Evolutionary conservation across 768 basidiomycete species (phyloP).

Genomic region (Exsudoporus frostii): DNA sequence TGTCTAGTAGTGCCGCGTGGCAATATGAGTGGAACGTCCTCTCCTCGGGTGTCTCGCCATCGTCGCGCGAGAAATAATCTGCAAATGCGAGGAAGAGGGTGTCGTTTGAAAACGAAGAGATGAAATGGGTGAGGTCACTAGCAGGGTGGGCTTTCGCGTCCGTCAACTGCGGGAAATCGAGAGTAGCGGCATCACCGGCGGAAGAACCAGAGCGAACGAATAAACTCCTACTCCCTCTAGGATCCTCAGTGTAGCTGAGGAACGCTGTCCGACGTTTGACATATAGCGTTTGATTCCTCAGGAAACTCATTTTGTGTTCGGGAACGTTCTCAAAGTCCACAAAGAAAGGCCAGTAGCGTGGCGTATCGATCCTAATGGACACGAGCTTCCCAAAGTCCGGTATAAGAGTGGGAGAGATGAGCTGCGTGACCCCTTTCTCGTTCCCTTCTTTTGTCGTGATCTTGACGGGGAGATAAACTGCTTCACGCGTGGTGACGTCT

Average conservation of each 20-base stretch:
- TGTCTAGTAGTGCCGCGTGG: conserved; percentile 76
- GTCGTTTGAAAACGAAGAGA: conserved; percentile 84
- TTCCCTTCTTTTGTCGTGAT: conserved; percentile 71
- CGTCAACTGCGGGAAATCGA: conserved; percentile 80
- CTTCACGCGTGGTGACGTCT: conserved; percentile 88
- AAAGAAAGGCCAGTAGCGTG: conserved; percentile 92
- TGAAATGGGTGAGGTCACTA: conserved; percentile 78
- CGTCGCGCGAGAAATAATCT: conserved; percentile 67
- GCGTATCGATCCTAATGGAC: conserved; percentile 87
- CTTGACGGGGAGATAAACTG: conserved; percentile 91
- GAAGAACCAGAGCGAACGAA: conserved; percentile 87
- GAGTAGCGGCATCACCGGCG: conserved; percentile 75
- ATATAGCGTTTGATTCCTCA: conserved; percentile 78
- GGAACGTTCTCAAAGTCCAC: conserved; percentile 71
- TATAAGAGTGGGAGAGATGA: conserved; percentile 91
- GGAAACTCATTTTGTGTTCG: conserved; percentile 63
- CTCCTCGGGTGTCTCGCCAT: conserved; percentile 57
- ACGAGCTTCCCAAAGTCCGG: conserved; percentile 81
- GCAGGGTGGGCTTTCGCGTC: conserved; percentile 65
- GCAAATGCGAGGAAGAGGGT: conserved; percentile 77
- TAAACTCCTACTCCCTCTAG: conserved; percentile 86
- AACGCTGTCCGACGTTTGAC: conserved; percentile 93
- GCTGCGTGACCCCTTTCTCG: conserved; percentile 61
- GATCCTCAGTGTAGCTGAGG: conserved; percentile 90
- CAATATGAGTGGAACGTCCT: conserved; percentile 67